Evolutionary conservation across 1,284 basidiomycete genomes (phyloP), one percentile per base, ranked within the genome.

Genomic region (Heimioporus punctisporus): DNA sequence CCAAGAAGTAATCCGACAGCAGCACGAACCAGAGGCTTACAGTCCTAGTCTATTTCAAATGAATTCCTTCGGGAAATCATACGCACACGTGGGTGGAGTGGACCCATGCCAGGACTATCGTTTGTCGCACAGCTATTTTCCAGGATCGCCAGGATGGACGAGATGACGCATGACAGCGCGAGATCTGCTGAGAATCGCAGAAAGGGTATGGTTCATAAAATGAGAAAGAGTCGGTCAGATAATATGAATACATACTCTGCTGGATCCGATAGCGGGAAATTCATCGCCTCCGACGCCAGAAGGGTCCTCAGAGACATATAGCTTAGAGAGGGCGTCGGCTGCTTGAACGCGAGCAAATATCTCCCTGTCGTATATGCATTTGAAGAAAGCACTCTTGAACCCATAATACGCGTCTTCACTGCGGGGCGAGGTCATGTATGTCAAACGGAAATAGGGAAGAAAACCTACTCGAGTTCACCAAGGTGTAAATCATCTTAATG

Each of bases 331-430:
- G 0, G 92, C 94, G 15, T 92, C 80, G 11, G 90, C 86, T 2
- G 95, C 93, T 65, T 97, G 93, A 0, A 91, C 86, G 21, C 97
- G 85, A 8, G 98, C 88, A 7, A 82, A 66, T 0, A 87, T 72
- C 64, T 98, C 97, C 71, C 95, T 98, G 77, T 98, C 97, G 19
- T 81, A 80, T 14, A 92, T 74, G 25, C 97, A 84, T 5, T 90
- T 85, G 21, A 95, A 77, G 1, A 98, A 78, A 9, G 84, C 80
- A 11, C 78, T 72, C 37, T 88, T 83, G 6, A 98, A 82, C 1
- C 78, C 64, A 9, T 81, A n/a, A n/a, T n/a, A n/a, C n/a, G n/a
- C n/a, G n/a, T n/a, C n/a, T n/a, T n/a, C n/a, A n/a, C n/a, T n/a
- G n/a, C n/a, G n/a, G n/a, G n/a, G n/a, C n/a, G n/a, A n/a, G n/a